These are phyloP conservation scores for Lentinus polychrous DNA, from an alignment of 1,284 basidiomycete genomes.

Conservation along the genomic window DNA sequence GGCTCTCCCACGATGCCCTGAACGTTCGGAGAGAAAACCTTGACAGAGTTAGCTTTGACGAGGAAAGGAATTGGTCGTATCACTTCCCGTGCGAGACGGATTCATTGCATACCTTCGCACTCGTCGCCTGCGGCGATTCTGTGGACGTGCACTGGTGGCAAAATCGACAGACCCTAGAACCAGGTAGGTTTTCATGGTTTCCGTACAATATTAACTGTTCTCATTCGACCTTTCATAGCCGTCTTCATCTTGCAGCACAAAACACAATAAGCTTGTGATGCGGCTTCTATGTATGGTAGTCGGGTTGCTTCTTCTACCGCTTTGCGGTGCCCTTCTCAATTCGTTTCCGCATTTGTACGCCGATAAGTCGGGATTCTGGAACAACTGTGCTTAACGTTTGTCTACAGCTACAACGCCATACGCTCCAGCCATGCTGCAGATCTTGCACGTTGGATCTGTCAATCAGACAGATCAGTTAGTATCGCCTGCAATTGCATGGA, in stretches of 20 bases:
- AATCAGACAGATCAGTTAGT: not conserved
- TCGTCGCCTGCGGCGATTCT: not conserved
- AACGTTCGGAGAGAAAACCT: not conserved
- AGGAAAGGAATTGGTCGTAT: not conserved
- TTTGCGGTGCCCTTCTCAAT: too few species aligned
- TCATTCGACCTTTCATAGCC: too few species aligned
- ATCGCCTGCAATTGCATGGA: too few species aligned
- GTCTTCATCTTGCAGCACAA: not conserved
- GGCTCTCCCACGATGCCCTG: not conserved
- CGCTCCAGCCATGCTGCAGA: too few species aligned
- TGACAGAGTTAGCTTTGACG: not conserved
- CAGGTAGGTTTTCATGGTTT: not conserved
- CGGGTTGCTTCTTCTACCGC: too few species aligned
- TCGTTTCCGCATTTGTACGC: too few species aligned
- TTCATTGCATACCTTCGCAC: slow-evolving; percentile 1
- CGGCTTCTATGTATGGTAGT: too few species aligned
- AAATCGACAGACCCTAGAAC: not conserved
- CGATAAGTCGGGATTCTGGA: too few species aligned
- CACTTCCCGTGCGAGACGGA: not conserved
- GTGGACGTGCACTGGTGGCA: slow-evolving; percentile 1
- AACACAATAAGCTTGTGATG: not conserved
- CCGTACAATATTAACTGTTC: too few species aligned
- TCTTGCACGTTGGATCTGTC: too few species aligned
- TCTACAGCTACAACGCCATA: too few species aligned
- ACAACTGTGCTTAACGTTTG: too few species aligned